Base-by-base conservation (phyloP, 75 land plant species). In the Selaginella tamariscina region DNA sequence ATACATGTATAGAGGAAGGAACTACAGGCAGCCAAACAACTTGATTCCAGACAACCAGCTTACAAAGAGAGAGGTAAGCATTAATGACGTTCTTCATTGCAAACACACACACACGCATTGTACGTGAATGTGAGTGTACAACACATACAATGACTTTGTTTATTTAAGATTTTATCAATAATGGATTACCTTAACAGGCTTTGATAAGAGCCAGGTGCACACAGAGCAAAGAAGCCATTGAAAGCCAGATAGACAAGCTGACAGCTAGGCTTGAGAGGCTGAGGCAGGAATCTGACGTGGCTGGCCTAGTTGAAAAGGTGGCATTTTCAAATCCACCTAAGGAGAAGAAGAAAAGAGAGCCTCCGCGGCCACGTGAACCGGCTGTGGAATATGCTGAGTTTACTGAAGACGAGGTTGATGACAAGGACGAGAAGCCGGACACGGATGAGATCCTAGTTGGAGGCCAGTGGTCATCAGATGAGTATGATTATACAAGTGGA, bases 1-100 rank as follows among this genome's bases (percentile, higher is more conserved):
- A 31, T 89, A 89, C 65, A 85, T 95, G 96, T 95, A 84, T 65
- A 85, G 96, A 32, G 99, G 99, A 0, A 85, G 96, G 68, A 95
- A 95, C 63, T 95, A 95, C 70, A 82, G 87, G 24, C 88, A 88
- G 56, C 99, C 99, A 32, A 71, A 76, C 32, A 82, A 80, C 67
- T 72, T 68, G n/a, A 83, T 82, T 60, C 91, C 96, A 31, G 33
- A 84, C 56, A 95, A 95, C 68, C 89, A 88, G 22, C 86, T 95
- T 29, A 85, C 91, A 56, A 95, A 95, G 69, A 83, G 96, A 65
- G 90, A 95, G 96, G 99, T 95, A 39, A 39, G 49, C 15, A 39
- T 5, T 15, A 5, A 5, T n/a, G n/a, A n/a, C n/a, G n/a, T n/a
- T n/a, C n/a, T n/a, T n/a, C n/a, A n/a, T n/a, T n/a, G n/a, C n/a